These are phyloP conservation scores for Closterium sp. DNA, from an alignment of 139 green algal species.

Conservation along the genomic window DNA sequence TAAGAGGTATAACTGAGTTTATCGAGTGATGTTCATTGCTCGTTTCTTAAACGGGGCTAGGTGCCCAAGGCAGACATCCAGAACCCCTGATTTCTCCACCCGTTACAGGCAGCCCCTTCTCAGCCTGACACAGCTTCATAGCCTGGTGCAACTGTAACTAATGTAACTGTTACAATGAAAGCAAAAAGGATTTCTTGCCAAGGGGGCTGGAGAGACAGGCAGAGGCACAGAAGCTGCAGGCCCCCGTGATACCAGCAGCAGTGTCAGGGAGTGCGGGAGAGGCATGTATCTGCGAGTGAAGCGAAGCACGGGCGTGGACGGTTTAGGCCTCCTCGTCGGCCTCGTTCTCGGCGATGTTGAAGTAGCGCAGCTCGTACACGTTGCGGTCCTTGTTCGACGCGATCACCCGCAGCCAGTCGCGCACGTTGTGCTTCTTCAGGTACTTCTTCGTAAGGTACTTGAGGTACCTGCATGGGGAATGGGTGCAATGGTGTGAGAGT, in stretches of 20 bases:
- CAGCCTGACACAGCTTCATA: background rate
- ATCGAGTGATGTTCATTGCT: too few relatives aligned
- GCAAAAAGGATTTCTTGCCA: background rate
- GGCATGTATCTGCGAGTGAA: background rate
- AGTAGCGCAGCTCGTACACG: conserved; percentile 98
- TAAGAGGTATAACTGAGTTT: too few relatives aligned
- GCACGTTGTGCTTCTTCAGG: conserved; percentile 99
- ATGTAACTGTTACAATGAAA: background rate
- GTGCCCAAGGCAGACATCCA: too few relatives aligned
- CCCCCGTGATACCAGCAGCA: background rate
- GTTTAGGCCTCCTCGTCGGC: conserved; percentile 75
- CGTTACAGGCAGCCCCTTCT: background rate
- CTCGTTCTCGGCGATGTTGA: conserved; percentile 96
- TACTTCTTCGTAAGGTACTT: conserved; percentile 99
- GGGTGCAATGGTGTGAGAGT: background rate
- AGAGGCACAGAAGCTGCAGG: background rate
- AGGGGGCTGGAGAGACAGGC: background rate
- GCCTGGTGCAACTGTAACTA: background rate
- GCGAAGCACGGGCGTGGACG: background rate
- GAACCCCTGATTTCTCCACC: background rate
- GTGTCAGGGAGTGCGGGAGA: background rate
- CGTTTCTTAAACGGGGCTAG: too few relatives aligned
- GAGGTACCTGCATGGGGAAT: conserved; percentile 67
- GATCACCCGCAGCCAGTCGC: conserved; percentile 98
- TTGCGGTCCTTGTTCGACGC: conserved; percentile 96